Percentiles rank a stretch among this genome's conserved stretches.
These are phyloP conservation scores for Rhynchosporium agropyri DNA, from an alignment of 2,329 filamentous ascomycete genomes.

Conservation along the genomic window DNA sequence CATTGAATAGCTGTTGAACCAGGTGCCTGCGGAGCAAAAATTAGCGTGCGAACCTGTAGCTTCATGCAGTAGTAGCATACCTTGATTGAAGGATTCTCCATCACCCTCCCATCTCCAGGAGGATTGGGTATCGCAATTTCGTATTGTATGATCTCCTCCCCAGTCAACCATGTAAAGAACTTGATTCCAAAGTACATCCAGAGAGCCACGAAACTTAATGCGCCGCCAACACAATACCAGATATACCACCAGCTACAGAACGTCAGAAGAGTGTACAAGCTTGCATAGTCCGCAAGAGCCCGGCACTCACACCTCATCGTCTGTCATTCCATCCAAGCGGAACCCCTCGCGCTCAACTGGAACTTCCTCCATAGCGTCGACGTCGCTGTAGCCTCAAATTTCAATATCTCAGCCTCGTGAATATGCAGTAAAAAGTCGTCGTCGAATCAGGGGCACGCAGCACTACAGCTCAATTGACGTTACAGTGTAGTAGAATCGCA, in stretches of 20 bases:
- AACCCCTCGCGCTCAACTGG: slow-evolving; percentile 11
- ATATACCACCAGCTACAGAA: slow-evolving; percentile 31
- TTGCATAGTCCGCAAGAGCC: not conserved
- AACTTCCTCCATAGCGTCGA: slow-evolving; percentile 15
- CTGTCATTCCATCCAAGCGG: slow-evolving; percentile 31
- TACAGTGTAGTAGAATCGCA: not conserved
- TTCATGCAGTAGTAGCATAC: slow-evolving; percentile 39
- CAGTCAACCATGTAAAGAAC: slow-evolving; percentile 33
- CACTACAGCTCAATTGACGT: not conserved
- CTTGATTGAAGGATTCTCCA: slow-evolving; percentile 65
- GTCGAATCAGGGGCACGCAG: slow-evolving; percentile 3
- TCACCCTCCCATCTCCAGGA: slow-evolving; percentile 57
- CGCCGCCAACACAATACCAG: slow-evolving; percentile 25
- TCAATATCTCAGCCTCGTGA: slow-evolving; percentile 12
- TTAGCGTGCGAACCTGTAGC: not conserved
- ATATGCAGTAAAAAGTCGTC: not conserved
- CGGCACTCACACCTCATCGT: slow-evolving; percentile 34
- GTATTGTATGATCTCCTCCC: slow-evolving; percentile 57
- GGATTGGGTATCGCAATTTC: slow-evolving; percentile 63
- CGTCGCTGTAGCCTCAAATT: not conserved
- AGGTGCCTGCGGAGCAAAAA: slow-evolving; percentile 48
- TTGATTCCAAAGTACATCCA: slow-evolving; percentile 33
- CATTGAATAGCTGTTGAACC: slow-evolving; percentile 74
- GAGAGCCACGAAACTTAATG: slow-evolving; percentile 30
- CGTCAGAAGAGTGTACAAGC: slow-evolving; percentile 18